Evolutionary conservation across 345 rosid genomes (phyloP), one percentile per base, ranked within the genome.

Genomic region (Punica granatum): DNA sequence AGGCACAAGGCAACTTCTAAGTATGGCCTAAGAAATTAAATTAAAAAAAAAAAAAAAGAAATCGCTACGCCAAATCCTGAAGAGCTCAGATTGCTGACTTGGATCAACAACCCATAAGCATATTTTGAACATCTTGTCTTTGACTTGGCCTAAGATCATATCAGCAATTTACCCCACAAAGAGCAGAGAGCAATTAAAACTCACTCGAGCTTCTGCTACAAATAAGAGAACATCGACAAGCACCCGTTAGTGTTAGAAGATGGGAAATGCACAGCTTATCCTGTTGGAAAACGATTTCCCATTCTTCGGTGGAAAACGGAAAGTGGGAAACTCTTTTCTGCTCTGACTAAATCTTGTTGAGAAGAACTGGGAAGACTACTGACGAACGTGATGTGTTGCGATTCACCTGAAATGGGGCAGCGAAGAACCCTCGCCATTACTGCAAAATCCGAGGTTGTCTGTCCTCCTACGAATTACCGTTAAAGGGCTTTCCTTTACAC

Each of bases 371-470:
- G 39, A 49, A 51, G 19, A 34, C 32, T 33, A 28, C 59, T 16
- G 30, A 49, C 4, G 39, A 49, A 28, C 16, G 21, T 3, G 18
- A 7, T 33, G 16, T 25, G 26, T 4, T n/a, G 35, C 13, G 25
- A 16, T 49, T n/a, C 0, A 46, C 31, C 91, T 78, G 82, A 72
- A 70, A 51, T 15, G 84, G 75, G 21, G 79, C 77, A 63, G 87
- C 83, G 54, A 76, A 87, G 73, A 68, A 81, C n/a, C 72, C 92
- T 85, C 56, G 54, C n/a, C 80, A 72, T 69, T 78, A 44, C 31
- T 37, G 73, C 67, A 68, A 60, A 77, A 76, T 58, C 43, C 74
- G 41, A 67, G 33, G 61, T 28, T 10, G 49, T 75, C 78, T 39
- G n/a, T n/a, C n/a, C 41, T 72, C 60, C 65, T 44, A 9, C 46